These are phyloP conservation scores for Allantophomopsis lycopodina DNA, from an alignment of 2,329 filamentous ascomycete species.

Conservation along the genomic window DNA sequence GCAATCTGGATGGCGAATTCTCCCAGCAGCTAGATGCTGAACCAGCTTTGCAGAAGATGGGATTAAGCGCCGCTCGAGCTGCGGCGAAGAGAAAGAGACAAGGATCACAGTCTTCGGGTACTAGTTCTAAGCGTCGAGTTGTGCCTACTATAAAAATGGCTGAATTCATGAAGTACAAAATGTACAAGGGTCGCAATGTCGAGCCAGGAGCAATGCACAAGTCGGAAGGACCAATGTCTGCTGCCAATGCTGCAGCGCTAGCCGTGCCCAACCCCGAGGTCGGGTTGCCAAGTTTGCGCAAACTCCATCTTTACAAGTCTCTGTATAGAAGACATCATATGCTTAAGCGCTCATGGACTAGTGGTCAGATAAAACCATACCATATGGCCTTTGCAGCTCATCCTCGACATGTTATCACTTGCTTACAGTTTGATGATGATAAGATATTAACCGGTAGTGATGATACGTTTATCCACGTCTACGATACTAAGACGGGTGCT, in stretches of 20 bases:
- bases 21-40: conserved; percentile 12
- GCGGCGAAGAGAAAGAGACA: conserved; percentile 18
- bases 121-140: conserved; percentile 17
- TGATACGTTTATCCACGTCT: conserved; percentile 94
- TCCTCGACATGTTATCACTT: conserved; percentile 91
- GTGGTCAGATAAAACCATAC: conserved; percentile 66
- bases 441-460: conserved; percentile 97
- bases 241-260: conserved; percentile 69
- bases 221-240: conserved; percentile 74
- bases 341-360: conserved; percentile 88
- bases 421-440: conserved; percentile 92
- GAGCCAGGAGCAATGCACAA: conserved; percentile 18
- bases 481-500: conserved; percentile 89
- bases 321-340: conserved; percentile 87
- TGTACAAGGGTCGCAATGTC: conserved; percentile 7
- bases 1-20: conserved; percentile 41
- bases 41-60: conserved; percentile 3
- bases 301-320: conserved; percentile 89
- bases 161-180: neutral
- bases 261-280: conserved; percentile 73
- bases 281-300: conserved; percentile 64
- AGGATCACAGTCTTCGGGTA: conserved; percentile 6
- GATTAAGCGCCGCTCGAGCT: conserved; percentile 4
- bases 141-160: conserved; percentile 1
- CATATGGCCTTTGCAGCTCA: conserved; percentile 97